phyloP scores from a whole-genome alignment of 1,139 yeast genomes.

The Zygotorulaspora mrakii region DNA sequence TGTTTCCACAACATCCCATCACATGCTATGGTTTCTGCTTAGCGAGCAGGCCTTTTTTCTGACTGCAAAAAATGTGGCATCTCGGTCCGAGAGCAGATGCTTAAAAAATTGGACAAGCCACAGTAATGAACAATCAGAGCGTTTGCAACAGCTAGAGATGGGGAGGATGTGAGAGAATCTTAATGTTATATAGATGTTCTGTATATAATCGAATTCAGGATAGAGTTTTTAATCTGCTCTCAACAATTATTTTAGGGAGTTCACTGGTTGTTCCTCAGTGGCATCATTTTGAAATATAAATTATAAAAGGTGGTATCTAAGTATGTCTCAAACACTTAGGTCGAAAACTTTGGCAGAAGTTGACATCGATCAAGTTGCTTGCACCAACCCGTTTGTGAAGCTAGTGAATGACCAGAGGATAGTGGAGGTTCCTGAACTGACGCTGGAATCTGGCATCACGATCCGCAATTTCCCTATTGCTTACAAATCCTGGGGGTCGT shows the following conservation, averaged over 20 bases:
- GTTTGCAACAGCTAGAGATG: conserved; percentile 9
- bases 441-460: conserved; percentile 78
- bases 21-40: neutral
- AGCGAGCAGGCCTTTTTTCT: neutral
- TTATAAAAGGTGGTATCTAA: neutral
- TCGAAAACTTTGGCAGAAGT: conserved; percentile 24
- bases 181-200: neutral
- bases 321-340: conserved; percentile 13
- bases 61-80: conserved; percentile 2
- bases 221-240: no score
- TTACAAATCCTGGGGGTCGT: conserved; percentile 89
- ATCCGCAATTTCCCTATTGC: conserved; percentile 81
- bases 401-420: conserved; percentile 79
- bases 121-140: conserved; percentile 1
- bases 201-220: no score
- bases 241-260: no score
- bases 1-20: neutral
- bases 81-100: neutral
- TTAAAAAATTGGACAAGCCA: neutral
- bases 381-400: conserved; percentile 59
- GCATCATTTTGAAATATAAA: no score
- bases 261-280: no score
- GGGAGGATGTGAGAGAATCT: conserved; percentile 9
- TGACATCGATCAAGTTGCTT: conserved; percentile 24
- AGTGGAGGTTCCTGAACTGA: conserved; percentile 71